A percentile compares a stretch with the other conserved stretches of the same genome.
phyloP scores from a whole-genome alignment of 192 early-diverging fungal species.

The Kickxella alabastrina region DNA sequence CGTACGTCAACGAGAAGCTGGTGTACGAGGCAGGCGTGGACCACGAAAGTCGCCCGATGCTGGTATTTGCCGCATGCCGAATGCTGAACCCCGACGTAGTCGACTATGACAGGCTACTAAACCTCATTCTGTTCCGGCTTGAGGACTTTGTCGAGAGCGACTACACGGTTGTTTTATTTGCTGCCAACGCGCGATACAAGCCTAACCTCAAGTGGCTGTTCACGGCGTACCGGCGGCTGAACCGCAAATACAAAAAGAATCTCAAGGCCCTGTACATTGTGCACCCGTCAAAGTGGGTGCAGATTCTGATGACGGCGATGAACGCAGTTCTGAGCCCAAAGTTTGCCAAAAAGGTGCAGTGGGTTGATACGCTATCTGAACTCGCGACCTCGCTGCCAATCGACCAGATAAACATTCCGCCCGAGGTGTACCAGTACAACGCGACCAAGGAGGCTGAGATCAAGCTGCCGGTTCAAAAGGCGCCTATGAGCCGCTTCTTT shows the following conservation, averaged over 20 bases:
- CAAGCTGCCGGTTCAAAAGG: constrained; percentile 36
- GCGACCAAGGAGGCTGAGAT: constrained; percentile 44
- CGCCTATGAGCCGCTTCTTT: constrained; percentile 59
- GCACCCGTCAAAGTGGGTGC: constrained; percentile 81
- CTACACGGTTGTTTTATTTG: constrained; percentile 86
- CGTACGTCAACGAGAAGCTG: constrained; percentile 50
- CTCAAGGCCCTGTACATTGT: constrained; percentile 89
- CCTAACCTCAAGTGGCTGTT: constrained; percentile 83
- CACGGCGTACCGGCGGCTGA: constrained; percentile 76
- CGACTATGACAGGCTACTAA: constrained; percentile 80
- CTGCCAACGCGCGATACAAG: constrained; percentile 69
- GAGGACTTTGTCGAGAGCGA: constrained; percentile 86
- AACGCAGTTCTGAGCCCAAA: constrained; percentile 88
- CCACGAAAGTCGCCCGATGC: constrained; percentile 74
- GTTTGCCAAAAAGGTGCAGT: constrained; percentile 81
- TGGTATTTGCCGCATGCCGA: constrained; percentile 78
- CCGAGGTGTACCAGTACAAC: constrained; percentile 49
- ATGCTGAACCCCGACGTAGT: constrained; percentile 79
- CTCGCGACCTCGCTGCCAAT: constrained; percentile 66
- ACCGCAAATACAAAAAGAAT: constrained; percentile 92
- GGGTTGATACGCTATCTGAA: constrained; percentile 67
- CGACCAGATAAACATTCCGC: constrained; percentile 73
- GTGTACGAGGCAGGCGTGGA: constrained; percentile 69
- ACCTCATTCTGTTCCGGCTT: constrained; percentile 58
- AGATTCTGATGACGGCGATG: constrained; percentile 80